Base-by-base conservation (phyloP, 1,284 basidiomycete genomes). In the Cryptococcus neoformans region DNA sequence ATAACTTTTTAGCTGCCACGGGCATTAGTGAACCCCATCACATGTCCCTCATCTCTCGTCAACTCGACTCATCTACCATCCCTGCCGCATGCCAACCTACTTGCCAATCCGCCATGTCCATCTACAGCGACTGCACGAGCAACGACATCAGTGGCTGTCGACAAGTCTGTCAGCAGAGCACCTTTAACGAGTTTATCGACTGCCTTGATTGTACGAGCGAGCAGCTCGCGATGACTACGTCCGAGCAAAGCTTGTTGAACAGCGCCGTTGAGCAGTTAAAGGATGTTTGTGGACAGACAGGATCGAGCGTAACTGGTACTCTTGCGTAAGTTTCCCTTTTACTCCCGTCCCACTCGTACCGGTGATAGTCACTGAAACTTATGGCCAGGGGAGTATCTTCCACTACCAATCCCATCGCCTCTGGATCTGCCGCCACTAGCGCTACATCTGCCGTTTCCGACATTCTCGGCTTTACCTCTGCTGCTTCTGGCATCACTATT, bases 111-210 rank as follows among this genome's bases (percentile, higher is more conserved):
- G 52, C 65, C 35, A 49, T 67, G 35, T 56, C 55, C 54, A 66
- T 70, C 58, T 66, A 67, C 64, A 66, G 78, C 59, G 74, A 73
- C 42, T 81, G 79, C 54, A 53, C 57, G 5, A 59, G 53, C 39
- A 63, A 62, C 10, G 62, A 67, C 56, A 59, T 56, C 57, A 62
- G 44, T 28, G 62, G 58, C 16, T 72, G 66, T 58, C 55, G 68
- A 34, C 44, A 56, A n/a, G 63, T 70, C 49, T 70, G 68, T 51
- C 44, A 65, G 53, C 46, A 62, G 38, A 46, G 39, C 56, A 68
- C 47, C 41, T 69, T 62, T 57, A 58, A 60, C 48, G 57, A 53
- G 36, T 63, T 69, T 48, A 50, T 63, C 41, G 51, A 51, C n/a
- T 67, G 63, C 53, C 58, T 67, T 44, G 57, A 60, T 34, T 62